Evolutionary conservation across 2,329 filamentous ascomycete genomes (phyloP).

Genomic region (Thelonectria rubi): DNA sequence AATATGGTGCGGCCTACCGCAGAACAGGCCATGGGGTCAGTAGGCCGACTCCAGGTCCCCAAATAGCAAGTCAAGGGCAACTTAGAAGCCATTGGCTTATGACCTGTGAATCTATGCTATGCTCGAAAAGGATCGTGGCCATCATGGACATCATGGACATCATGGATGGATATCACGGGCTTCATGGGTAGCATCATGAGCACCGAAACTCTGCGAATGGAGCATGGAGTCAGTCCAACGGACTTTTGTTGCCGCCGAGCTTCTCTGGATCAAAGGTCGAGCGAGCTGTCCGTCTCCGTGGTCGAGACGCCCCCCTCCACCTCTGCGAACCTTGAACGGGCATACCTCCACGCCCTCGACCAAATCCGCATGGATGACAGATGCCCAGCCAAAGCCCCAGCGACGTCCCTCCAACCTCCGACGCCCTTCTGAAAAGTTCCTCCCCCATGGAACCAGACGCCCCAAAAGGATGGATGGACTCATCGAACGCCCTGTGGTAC

Average conservation of each 20-base stretch:
- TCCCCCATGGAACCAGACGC: conserved; percentile 7
- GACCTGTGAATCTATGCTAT: conserved; percentile 7
- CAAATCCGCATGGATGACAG: conserved; percentile 26
- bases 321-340: conserved; percentile 3
- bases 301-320: conserved; percentile 1
- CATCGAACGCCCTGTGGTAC: conserved; percentile 24
- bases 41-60: conserved; percentile 13
- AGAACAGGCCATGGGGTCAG: conserved; percentile 13
- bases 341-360: conserved; percentile 3
- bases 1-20: conserved; percentile 8
- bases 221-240: not conserved
- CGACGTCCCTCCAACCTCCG: conserved; percentile 20
- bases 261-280: conserved; percentile 5
- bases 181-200: not conserved
- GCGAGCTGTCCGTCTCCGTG: not conserved
- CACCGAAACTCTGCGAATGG: not conserved
- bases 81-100: conserved; percentile 4
- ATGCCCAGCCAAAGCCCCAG: conserved; percentile 19
- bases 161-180: not conserved
- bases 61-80: conserved; percentile 16
- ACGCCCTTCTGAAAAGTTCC: conserved; percentile 16
- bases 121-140: not conserved
- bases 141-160: not conserved
- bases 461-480: conserved; percentile 12
- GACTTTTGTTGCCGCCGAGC: conserved; percentile 10